Base-by-base conservation (phyloP, 2,329 filamentous ascomycete species). In the Ceratocystis ficicola region DNA sequence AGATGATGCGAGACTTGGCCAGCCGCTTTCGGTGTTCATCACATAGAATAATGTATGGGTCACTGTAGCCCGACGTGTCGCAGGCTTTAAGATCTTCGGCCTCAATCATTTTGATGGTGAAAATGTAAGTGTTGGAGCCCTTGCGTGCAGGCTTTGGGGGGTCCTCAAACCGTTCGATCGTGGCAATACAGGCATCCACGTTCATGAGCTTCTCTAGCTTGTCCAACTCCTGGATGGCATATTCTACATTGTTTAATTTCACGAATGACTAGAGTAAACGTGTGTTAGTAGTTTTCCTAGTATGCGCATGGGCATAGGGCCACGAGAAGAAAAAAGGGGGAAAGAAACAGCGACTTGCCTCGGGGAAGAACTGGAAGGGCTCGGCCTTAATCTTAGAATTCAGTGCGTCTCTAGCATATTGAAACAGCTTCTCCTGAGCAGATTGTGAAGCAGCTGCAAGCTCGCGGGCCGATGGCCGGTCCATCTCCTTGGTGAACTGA, bases 61-160 rank as follows among this genome's bases (percentile, higher is more conserved):
- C 94, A 73, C 93, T 97, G 69, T 88, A 85, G 44, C 94, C 94
- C 71, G 89, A 95, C 70, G 95, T 86, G 75, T 99, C 94, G 73
- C 94, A 97, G n/a, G 94, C 90, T 76, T 97, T 97, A 71, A 99
- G 80, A 72, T 99, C 94, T 76, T 99, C 94, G 7, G 90, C 94
- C 76, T 99, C 94, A 30, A 99, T 92, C 67, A 99, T 92, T 77
- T 99, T 99, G 76, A 99, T 92, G 0, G 94, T 97, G 76, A 99
- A 99, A 65, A 96, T 92, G 73, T 95, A 97, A 73, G 95, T 96
- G 69, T 85, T 88, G 52, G 87, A 84, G 71, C 85, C 87, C 71
- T 85, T 85, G 66, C 77, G 73, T 68, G 80, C 78, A 66, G 83
- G 80, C 72, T 85, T 85, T 64, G 83, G 80, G 0, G 89, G 86